Conservation (phyloP, 805 yeast species). For the Saccharomycopsis fodiens region DNA sequence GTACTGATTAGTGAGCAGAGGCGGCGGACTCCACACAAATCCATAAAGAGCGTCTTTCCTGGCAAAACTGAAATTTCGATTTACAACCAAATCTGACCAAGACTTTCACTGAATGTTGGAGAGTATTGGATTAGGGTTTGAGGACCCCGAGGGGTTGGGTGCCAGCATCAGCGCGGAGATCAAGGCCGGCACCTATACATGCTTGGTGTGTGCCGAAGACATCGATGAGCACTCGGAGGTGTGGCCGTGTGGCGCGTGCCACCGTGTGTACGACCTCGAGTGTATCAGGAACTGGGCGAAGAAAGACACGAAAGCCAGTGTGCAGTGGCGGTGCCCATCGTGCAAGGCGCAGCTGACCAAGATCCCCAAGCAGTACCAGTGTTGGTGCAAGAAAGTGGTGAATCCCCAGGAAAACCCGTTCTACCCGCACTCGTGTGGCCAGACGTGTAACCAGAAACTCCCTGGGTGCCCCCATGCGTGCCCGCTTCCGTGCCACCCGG, state of each 20-base stretch:
- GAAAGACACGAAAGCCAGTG: conserved; percentile 52
- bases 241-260: conserved; percentile 78
- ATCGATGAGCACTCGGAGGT: conserved; percentile 56
- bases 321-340: conserved; percentile 81
- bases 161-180: conserved; percentile 46
- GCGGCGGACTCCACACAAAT: no score
- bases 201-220: conserved; percentile 85
- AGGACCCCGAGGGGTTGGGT: conserved; percentile 1
- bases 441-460: conserved; percentile 57
- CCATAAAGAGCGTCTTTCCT: no score
- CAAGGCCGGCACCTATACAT: conserved; percentile 61
- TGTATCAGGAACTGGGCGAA: conserved; percentile 86
- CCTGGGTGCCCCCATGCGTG: conserved; percentile 67
- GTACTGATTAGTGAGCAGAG: neutral
- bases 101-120: no score
- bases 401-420: conserved; percentile 55
- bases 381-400: conserved; percentile 84
- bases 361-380: conserved; percentile 52
- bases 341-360: conserved; percentile 44
- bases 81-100: no score
- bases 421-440: conserved; percentile 85
- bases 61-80: no score
- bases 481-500: conserved; percentile 75
- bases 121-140: no score
- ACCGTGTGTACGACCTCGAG: conserved; percentile 74